Conservation (phyloP, 1,139 yeast species). For the Yamadazyma diddensiae region DNA sequence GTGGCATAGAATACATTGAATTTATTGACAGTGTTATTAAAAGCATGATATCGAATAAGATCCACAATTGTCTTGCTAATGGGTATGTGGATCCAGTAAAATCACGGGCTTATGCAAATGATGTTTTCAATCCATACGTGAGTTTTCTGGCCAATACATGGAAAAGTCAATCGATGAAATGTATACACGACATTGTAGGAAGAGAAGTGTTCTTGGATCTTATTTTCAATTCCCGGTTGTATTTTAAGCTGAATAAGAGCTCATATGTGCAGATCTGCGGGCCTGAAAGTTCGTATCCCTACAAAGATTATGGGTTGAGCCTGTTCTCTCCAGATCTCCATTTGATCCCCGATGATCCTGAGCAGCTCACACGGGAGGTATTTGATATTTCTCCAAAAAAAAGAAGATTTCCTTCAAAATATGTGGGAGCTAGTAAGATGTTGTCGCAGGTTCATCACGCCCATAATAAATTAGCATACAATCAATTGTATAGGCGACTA, state of each 20-base stretch:
- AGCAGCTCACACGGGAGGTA: no score
- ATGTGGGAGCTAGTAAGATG: no score
- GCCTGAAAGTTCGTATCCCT: slow-evolving; percentile 1
- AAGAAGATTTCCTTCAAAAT: no score
- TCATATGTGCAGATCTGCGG: slow-evolving; percentile 38
- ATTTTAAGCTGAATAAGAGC: slow-evolving; percentile 12
- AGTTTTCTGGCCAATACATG: slow-evolving; percentile 27
- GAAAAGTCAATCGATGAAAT: slow-evolving; percentile 36
- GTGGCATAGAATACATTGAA: slow-evolving; percentile 19
- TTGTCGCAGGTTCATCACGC: no score
- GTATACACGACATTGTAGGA: slow-evolving; percentile 25
- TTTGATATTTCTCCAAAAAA: no score
- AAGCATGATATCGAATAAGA: slow-evolving; percentile 17
- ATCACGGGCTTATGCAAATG: slow-evolving; percentile 13
- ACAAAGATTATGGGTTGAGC: slow-evolving; percentile 1
- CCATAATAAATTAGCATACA: no score
- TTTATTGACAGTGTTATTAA: slow-evolving; percentile 23
- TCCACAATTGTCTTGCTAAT: slow-evolving; percentile 20
- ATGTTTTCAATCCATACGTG: slow-evolving; percentile 19
- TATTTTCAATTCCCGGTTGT: slow-evolving; percentile 28
- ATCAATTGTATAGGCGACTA: no score
- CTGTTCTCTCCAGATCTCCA: slow-evolving; percentile 2
- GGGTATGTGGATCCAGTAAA: slow-evolving; percentile 25
- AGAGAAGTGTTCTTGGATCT: slow-evolving; percentile 26
- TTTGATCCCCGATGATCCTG: slow-evolving; percentile 4